Conservation (phyloP, 2,329 filamentous ascomycete species). For the Tolypocladium amazonense region DNA sequence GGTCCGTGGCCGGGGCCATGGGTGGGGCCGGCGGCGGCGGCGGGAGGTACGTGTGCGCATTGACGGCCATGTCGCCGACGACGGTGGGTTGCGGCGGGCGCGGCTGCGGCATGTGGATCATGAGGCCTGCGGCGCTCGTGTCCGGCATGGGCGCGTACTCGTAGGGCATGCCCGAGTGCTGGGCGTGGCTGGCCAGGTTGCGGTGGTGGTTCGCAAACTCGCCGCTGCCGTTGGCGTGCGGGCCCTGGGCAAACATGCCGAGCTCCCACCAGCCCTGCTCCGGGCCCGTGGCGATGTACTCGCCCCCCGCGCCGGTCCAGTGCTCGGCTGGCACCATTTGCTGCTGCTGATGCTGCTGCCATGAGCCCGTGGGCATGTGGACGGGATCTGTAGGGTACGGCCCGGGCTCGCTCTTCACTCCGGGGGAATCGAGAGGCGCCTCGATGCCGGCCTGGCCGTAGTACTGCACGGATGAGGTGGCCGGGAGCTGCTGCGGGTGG, state of each 20-base stretch:
- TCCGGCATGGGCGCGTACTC: conserved; percentile 24
- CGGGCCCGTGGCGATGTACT: conserved; percentile 12
- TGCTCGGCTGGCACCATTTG: conserved; percentile 11
- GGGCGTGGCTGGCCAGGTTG: conserved; percentile 29
- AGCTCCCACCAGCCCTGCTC: conserved; percentile 21
- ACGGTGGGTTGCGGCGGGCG: conserved; percentile 22
- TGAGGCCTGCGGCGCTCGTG: conserved; percentile 28
- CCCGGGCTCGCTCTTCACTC: conserved; percentile 18
- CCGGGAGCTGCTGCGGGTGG: conserved; percentile 11
- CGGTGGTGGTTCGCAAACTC: conserved; percentile 20
- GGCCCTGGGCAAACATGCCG: conserved; percentile 16
- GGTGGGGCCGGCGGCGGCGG: conserved; percentile 18
- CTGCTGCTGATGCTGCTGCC: conserved; percentile 11
- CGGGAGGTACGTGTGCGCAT: conserved; percentile 23
- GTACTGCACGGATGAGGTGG: conserved; percentile 14
- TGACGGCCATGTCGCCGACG: conserved; percentile 21
- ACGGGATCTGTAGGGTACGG: conserved; percentile 13
- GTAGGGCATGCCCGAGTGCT: conserved; percentile 28
- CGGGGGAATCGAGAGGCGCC: conserved; percentile 28
- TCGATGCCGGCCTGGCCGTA: conserved; percentile 20
- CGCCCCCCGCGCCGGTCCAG: conserved; percentile 14
- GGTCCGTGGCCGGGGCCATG: conserved; percentile 17
- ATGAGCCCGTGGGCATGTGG: conserved; percentile 6
- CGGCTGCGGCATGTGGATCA: conserved; percentile 45
- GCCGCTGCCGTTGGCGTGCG: conserved; percentile 6